A percentile compares a stretch with the other conserved stretches of the same genome.
Evolutionary conservation across 441 rosid species (phyloP).

Genomic region (Jatropha multifida): DNA sequence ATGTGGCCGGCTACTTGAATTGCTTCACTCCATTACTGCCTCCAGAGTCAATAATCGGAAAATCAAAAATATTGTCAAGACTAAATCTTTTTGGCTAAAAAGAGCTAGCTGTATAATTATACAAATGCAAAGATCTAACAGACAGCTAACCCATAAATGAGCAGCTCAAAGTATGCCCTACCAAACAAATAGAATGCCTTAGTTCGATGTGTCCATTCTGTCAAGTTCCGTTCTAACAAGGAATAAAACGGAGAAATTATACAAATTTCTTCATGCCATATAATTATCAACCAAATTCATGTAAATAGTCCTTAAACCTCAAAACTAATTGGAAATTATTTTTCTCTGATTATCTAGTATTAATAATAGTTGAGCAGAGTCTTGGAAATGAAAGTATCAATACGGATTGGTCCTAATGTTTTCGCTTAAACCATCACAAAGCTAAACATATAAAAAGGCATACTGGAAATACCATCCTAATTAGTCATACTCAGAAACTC

Average conservation of each 20-base stretch:
- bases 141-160: background rate
- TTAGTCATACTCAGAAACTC: background rate
- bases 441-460: background rate
- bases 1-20: background rate
- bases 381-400: too few species aligned
- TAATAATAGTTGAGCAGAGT: too few species aligned
- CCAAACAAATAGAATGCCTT: slow-evolving; percentile 5
- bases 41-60: background rate
- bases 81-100: background rate
- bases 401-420: too few species aligned
- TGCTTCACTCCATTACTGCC: background rate
- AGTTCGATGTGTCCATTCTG: background rate
- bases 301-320: background rate
- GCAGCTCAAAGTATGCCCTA: background rate
- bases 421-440: too few species aligned
- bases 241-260: background rate
- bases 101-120: background rate
- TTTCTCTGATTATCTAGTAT: too few species aligned
- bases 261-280: background rate
- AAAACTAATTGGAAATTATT: background rate
- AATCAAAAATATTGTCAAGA: background rate
- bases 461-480: background rate
- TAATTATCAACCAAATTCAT: background rate
- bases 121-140: background rate
- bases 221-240: background rate